phyloP scores from a whole-genome alignment of 495 filamentous ascomycete genomes.

The Penicillium salamii region DNA sequence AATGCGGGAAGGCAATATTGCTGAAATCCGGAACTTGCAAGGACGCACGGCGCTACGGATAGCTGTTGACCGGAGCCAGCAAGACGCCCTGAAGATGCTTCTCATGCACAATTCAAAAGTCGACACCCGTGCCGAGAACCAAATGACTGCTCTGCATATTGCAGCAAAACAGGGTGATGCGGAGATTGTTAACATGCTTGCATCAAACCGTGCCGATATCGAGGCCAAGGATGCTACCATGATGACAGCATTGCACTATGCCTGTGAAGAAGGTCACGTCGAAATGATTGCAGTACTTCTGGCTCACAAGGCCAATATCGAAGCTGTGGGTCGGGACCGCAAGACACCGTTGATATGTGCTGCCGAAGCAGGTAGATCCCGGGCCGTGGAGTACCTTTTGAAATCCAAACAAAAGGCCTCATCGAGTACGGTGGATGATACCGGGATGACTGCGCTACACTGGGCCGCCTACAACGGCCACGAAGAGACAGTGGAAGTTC shows the following conservation, averaged over 20 bases:
- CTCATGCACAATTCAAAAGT: constrained; percentile 29
- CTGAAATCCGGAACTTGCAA: constrained; percentile 31
- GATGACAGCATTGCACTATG: constrained; percentile 44
- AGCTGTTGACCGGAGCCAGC: constrained; percentile 30
- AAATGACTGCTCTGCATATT: constrained; percentile 39
- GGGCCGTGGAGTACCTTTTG: constrained; percentile 33
- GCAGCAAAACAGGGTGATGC: constrained; percentile 36
- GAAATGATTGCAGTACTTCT: constrained; percentile 33
- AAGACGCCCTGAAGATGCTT: constrained; percentile 19
- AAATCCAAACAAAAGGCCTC: constrained; percentile 31
- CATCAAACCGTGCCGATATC: constrained; percentile 34
- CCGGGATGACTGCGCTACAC: constrained; percentile 44
- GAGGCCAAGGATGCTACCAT: constrained; percentile 41
- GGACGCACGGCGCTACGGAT: constrained; percentile 38
- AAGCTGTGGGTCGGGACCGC: constrained; percentile 29
- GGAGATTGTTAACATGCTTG: constrained; percentile 31
- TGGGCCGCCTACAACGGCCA: constrained; percentile 46
- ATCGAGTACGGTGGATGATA: constrained; percentile 28
- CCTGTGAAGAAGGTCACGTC: constrained; percentile 33
- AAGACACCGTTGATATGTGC: constrained; percentile 45
- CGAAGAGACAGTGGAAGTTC: constrained; percentile 34
- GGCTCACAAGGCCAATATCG: constrained; percentile 33
- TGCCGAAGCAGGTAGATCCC: constrained; percentile 30
- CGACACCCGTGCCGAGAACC: constrained; percentile 35
- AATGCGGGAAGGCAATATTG: constrained; percentile 25